These are phyloP conservation scores for Hypoxylon sp. DNA, from an alignment of 2,329 filamentous ascomycete genomes.

Conservation along the genomic window DNA sequence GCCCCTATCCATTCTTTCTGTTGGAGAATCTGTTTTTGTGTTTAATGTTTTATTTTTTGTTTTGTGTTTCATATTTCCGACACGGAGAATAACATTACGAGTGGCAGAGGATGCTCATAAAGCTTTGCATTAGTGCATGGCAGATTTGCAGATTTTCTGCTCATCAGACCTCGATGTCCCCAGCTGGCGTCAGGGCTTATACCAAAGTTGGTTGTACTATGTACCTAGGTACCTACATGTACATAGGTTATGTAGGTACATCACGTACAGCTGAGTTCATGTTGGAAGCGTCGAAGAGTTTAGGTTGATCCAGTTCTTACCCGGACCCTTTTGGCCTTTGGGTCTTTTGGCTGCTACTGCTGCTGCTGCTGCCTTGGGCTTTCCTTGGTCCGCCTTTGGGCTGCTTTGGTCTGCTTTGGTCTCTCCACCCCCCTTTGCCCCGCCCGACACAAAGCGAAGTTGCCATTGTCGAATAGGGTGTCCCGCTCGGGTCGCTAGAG, in stretches of 20 bases:
- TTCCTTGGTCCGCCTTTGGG: background rate
- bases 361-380: background rate
- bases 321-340: conserved; percentile 3
- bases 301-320: no score
- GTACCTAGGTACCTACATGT: background rate
- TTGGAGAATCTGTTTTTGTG: background rate
- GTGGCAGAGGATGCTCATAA: background rate
- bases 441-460: conserved; percentile 35
- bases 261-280: no score
- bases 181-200: conserved; percentile 15
- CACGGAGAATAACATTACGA: background rate
- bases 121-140: conserved; percentile 11
- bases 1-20: conserved; percentile 15
- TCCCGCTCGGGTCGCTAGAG: conserved; percentile 9
- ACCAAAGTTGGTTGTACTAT: conserved; percentile 23
- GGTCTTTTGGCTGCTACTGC: background rate
- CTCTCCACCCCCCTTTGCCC: conserved; percentile 18
- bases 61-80: background rate
- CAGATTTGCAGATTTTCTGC: conserved; percentile 15
- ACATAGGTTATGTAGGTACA: no score
- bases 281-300: no score
- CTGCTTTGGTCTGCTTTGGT: background rate
- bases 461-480: conserved; percentile 24
- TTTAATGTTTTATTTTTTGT: background rate
- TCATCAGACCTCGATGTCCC: conserved; percentile 7